These are phyloP conservation scores for Amphibolis antarctica DNA, from an alignment of 106 monocot genomes.

Conservation along the genomic window DNA sequence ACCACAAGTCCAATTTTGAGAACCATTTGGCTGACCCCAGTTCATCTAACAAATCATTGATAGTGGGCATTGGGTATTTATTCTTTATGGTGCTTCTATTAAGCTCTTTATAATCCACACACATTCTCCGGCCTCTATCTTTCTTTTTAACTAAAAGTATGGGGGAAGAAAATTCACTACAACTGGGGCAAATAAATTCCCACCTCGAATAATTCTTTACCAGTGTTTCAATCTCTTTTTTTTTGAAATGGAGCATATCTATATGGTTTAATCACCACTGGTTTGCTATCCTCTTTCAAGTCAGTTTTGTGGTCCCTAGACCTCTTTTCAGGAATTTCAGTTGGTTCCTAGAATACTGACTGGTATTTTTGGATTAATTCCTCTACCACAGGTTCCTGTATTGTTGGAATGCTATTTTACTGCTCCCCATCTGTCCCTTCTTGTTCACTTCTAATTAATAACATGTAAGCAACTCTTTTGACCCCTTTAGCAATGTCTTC, in stretches of 20 bases:
- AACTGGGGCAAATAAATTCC: neutral
- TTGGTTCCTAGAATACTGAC: neutral
- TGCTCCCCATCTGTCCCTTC: too few species aligned
- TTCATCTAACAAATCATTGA: neutral
- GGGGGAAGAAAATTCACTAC: neutral
- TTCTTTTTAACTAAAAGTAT: neutral
- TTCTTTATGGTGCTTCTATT: neutral
- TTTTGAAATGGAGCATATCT: neutral
- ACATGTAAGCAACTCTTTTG: too few species aligned
- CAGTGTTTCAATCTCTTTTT: neutral
- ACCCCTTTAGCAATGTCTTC: neutral
- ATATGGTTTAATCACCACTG: neutral
- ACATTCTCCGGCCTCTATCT: neutral
- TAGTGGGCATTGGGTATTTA: neutral
- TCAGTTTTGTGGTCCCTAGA: neutral
- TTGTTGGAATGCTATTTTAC: too few species aligned
- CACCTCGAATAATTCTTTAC: neutral
- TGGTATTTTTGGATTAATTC: too few species aligned
- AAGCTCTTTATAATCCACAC: neutral
- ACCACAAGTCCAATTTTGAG: neutral
- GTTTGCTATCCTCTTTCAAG: neutral
- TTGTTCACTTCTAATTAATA: too few species aligned
- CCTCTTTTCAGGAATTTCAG: neutral
- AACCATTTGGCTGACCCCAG: neutral
- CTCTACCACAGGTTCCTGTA: too few species aligned